Conservation (phyloP, 805 yeast species). For the Wickerhamiella bombiphila region DNA sequence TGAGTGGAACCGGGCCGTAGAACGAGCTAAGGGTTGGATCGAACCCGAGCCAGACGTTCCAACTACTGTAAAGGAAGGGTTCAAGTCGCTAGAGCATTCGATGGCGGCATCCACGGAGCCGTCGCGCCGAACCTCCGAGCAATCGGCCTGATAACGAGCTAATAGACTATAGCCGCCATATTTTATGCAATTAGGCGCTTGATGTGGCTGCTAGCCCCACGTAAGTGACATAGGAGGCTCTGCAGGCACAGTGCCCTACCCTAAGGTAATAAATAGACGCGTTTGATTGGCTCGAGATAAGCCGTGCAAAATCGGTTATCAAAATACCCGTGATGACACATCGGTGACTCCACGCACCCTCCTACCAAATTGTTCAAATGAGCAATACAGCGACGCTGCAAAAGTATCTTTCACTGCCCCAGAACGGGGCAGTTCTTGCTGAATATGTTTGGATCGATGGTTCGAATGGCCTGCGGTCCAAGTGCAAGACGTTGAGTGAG, state of each 20-base stretch:
- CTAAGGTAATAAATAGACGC: no score
- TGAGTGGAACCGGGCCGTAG: conserved; percentile 76
- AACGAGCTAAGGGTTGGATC: conserved; percentile 72
- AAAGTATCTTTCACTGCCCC: conserved; percentile 73
- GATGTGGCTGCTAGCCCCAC: no score
- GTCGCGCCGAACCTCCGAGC: no score
- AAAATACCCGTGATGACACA: no score
- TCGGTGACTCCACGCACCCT: background rate
- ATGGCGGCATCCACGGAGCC: background rate
- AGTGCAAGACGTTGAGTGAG: conserved; percentile 73
- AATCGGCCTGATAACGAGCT: no score
- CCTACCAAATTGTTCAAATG: conserved; percentile 1
- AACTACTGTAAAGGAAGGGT: background rate
- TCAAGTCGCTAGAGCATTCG: background rate
- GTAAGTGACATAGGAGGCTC: no score
- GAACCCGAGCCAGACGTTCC: conserved; percentile 11
- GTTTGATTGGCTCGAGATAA: background rate
- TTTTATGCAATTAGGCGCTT: no score
- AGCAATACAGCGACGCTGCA: conserved; percentile 56
- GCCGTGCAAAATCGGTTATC: background rate
- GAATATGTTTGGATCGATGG: conserved; percentile 98
- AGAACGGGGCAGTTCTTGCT: conserved; percentile 76
- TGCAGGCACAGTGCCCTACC: no score
- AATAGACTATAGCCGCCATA: no score
- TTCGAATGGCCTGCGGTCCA: conserved; percentile 78